These are phyloP conservation scores for Eucalyptus marginata DNA, from an alignment of 345 rosid species.

Conservation along the genomic window DNA sequence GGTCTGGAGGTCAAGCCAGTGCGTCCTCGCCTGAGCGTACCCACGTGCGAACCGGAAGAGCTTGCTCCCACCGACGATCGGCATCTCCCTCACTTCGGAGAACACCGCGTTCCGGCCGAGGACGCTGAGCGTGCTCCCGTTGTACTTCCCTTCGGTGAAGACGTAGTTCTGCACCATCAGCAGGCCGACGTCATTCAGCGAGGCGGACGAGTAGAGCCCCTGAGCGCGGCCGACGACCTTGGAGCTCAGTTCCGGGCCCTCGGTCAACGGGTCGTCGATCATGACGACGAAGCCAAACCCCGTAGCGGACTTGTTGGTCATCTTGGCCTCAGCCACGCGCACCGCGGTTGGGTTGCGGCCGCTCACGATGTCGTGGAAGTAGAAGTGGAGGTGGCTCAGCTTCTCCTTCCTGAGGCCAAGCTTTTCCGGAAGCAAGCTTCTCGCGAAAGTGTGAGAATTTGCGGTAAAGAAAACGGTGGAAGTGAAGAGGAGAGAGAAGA, in stretches of 20 bases:
- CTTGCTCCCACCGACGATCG: constrained; percentile 52
- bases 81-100: constrained; percentile 34
- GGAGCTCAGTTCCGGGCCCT: constrained; percentile 24
- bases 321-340: constrained; percentile 9
- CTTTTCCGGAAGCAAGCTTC: neutral
- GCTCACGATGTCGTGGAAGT: constrained; percentile 36
- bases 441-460: constrained; percentile 7
- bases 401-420: constrained; percentile 15
- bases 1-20: neutral
- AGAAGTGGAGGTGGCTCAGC: constrained; percentile 38
- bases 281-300: constrained; percentile 22
- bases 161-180: constrained; percentile 39
- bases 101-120: constrained; percentile 32
- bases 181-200: constrained; percentile 13
- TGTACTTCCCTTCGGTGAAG: constrained; percentile 47
- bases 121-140: constrained; percentile 39
- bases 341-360: constrained; percentile 27
- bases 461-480: neutral
- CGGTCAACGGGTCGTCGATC: constrained; percentile 41
- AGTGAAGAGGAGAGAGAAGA: neutral
- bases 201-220: constrained; percentile 30
- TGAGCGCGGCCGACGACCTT: constrained; percentile 43
- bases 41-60: constrained; percentile 50
- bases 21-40: constrained; percentile 34
- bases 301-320: constrained; percentile 4